Percentiles rank a stretch among this genome's conserved stretches.
These are phyloP conservation scores for Talaromyces proteolyticus DNA, from an alignment of 495 filamentous ascomycete genomes.

Conservation along the genomic window DNA sequence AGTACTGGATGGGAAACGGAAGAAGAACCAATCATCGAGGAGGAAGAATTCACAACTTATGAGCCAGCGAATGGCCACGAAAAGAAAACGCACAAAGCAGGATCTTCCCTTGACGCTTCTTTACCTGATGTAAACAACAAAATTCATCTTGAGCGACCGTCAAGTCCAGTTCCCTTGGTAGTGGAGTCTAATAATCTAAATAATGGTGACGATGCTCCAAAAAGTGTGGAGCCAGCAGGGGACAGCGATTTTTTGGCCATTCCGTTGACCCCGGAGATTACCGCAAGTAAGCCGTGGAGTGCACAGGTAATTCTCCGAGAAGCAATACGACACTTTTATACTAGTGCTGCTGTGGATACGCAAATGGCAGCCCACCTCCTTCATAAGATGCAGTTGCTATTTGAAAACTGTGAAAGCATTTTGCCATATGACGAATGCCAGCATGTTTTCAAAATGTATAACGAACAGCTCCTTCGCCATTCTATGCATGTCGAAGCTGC, in stretches of 20 bases:
- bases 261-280: constrained; percentile 23
- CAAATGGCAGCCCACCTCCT: constrained; percentile 44
- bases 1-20: constrained; percentile 5
- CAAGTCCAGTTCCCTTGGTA: constrained; percentile 31
- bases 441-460: constrained; percentile 57
- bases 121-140: constrained; percentile 13
- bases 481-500: constrained; percentile 63
- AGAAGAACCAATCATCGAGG: constrained; percentile 6
- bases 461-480: constrained; percentile 56
- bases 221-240: constrained; percentile 7
- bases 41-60: neutral
- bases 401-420: constrained; percentile 33
- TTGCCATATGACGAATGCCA: constrained; percentile 37
- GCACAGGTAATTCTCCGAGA: constrained; percentile 38
- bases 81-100: constrained; percentile 3
- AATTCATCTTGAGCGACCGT: constrained; percentile 35
- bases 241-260: constrained; percentile 21
- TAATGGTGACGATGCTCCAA: neutral
- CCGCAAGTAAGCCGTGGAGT: constrained; percentile 40
- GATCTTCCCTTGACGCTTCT: constrained; percentile 18
- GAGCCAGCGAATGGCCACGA: neutral
- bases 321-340: constrained; percentile 39
- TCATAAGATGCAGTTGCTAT: constrained; percentile 35
- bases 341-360: constrained; percentile 31
- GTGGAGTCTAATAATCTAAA: constrained; percentile 31